phyloP scores from a whole-genome alignment of 768 basidiomycete species.

The Auriculariales sp. region DNA sequence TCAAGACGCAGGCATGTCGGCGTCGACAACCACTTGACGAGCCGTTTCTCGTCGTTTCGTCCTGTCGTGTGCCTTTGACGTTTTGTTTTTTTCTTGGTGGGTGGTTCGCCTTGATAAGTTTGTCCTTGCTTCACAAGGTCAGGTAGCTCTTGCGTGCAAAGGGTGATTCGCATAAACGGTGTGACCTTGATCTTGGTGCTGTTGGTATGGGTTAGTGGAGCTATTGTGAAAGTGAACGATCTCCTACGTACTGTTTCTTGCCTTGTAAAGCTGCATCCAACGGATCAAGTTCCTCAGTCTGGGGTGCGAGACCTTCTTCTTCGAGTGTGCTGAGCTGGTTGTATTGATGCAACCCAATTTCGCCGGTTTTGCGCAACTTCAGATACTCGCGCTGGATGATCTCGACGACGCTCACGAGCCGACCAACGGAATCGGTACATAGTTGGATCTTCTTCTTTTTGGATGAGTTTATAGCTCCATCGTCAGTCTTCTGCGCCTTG shows the following conservation, averaged over 20 bases:
- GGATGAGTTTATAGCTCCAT: slow-evolving; percentile 11
- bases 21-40: too few species aligned
- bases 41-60: neutral
- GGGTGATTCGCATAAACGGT: slow-evolving; percentile 57
- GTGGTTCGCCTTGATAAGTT: slow-evolving; percentile 15
- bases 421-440: slow-evolving; percentile 28
- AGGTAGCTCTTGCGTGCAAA: slow-evolving; percentile 33
- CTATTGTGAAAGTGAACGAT: neutral
- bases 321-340: slow-evolving; percentile 53
- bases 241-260: slow-evolving; percentile 38
- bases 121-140: slow-evolving; percentile 25
- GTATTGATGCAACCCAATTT: slow-evolving; percentile 58
- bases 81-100: neutral
- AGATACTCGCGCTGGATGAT: slow-evolving; percentile 75
- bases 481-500: slow-evolving; percentile 3
- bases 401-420: slow-evolving; percentile 65
- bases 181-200: slow-evolving; percentile 43
- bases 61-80: neutral
- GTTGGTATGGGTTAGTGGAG: slow-evolving; percentile 3
- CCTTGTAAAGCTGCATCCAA: slow-evolving; percentile 37
- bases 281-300: slow-evolving; percentile 15
- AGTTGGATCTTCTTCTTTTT: neutral
- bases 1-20: too few species aligned
- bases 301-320: slow-evolving; percentile 11
- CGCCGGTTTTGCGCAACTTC: slow-evolving; percentile 24